Conservation (phyloP, 148 eudicot genomes). For the Chenopodium formosanum region DNA sequence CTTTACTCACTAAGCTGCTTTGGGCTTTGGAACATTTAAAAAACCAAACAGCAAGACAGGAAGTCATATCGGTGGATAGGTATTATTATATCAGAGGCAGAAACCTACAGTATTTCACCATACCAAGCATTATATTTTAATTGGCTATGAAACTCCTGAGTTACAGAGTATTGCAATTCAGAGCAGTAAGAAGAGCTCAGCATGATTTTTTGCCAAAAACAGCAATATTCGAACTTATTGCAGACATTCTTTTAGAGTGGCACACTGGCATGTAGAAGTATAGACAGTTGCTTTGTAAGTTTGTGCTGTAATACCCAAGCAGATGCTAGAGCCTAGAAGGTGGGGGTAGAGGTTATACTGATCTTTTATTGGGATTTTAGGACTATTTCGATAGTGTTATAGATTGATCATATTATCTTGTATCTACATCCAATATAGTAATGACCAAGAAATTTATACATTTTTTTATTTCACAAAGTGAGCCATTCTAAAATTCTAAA, state of each 20-base stretch:
- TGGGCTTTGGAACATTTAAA: no score
- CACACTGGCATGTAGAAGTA: no score
- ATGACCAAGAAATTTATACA: no score
- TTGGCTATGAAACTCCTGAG: neutral
- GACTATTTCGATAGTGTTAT: neutral
- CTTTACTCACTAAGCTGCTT: neutral
- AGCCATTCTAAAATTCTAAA: neutral
- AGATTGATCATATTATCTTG: neutral
- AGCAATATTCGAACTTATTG: no score
- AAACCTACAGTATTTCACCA: neutral
- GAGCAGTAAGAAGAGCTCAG: no score
- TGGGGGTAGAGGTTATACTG: neutral
- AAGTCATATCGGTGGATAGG: neutral
- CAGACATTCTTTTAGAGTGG: no score
- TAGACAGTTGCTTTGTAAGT: no score
- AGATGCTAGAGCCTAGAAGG: neutral
- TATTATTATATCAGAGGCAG: neutral
- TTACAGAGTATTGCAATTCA: neutral
- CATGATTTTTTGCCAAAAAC: no score
- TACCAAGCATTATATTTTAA: neutral
- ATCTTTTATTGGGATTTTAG: neutral
- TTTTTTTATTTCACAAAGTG: neutral
- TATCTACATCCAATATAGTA: neutral
- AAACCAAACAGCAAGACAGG: no score
- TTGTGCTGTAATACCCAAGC: neutral